These are phyloP conservation scores for Neonectria coccinea DNA, from an alignment of 2,329 filamentous ascomycete genomes.

Conservation along the genomic window DNA sequence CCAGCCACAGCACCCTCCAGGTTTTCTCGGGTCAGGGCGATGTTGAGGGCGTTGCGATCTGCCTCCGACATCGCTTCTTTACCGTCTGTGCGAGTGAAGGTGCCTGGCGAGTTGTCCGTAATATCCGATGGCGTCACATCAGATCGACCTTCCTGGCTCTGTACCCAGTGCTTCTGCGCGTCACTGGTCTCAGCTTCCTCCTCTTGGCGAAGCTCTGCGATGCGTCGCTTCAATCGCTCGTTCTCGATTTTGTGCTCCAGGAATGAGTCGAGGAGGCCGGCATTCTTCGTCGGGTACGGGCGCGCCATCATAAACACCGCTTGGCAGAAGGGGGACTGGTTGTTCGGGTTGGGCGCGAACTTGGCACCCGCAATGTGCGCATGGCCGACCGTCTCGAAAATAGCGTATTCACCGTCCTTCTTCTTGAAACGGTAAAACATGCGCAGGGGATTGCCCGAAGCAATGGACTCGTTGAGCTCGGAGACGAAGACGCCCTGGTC, in stretches of 20 bases:
- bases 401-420: conserved; percentile 76
- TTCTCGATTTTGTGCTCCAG: conserved; percentile 98
- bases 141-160: conserved; percentile 67
- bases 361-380: conserved; percentile 83
- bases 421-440: conserved; percentile 89
- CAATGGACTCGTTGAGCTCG: conserved; percentile 90
- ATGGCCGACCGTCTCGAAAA: conserved; percentile 94
- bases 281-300: conserved; percentile 90
- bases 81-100: conserved; percentile 52
- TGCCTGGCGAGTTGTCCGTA: conserved; percentile 52
- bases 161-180: conserved; percentile 70
- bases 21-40: conserved; percentile 81
- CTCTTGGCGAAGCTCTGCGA: conserved; percentile 85
- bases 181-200: conserved; percentile 84
- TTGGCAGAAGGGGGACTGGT: conserved; percentile 78
- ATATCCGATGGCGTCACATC: conserved; percentile 65
- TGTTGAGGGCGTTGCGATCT: conserved; percentile 72
- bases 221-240: conserved; percentile 84
- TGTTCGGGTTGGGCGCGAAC: conserved; percentile 71
- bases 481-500: conserved; percentile 85
- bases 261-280: conserved; percentile 88
- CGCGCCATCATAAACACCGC: conserved; percentile 95
- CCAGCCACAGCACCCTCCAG: conserved; percentile 77
- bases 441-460: conserved; percentile 80
- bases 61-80: conserved; percentile 71